Conservation (phyloP, 176 grass and related monocot genomes). For the Cocos nucifera region DNA sequence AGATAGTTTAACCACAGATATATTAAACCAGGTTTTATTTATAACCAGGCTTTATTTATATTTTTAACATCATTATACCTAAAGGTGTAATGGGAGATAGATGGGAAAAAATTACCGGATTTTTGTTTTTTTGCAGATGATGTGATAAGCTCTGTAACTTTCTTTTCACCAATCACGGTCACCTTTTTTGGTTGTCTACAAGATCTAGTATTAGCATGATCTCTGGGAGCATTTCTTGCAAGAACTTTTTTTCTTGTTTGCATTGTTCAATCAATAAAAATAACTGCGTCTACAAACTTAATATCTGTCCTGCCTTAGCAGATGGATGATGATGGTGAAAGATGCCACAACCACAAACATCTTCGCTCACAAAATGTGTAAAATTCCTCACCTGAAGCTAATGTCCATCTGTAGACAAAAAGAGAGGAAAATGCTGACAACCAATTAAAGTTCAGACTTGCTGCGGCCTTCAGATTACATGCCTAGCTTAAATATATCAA, state of each 20-base stretch:
- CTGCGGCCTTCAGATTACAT: background rate
- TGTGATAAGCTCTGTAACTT: slow-evolving; percentile 81
- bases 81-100: too few relatives aligned
- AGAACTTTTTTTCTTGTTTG: slow-evolving; percentile 61
- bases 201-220: slow-evolving; percentile 31
- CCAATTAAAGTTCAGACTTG: slow-evolving; percentile 5
- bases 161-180: slow-evolving; percentile 48
- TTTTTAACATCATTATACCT: too few relatives aligned
- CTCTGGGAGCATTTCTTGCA: slow-evolving; percentile 42
- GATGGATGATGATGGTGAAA: background rate
- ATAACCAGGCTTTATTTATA: too few relatives aligned
- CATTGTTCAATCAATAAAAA: slow-evolving; percentile 40
- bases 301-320: background rate
- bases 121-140: slow-evolving; percentile 87
- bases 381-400: background rate
- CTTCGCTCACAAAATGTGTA: background rate
- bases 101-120: slow-evolving; percentile 31
- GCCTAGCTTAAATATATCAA: background rate
- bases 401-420: too few relatives aligned
- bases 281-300: background rate
- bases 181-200: slow-evolving; percentile 40
- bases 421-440: background rate
- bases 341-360: background rate
- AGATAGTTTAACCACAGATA: too few relatives aligned
- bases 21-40: too few relatives aligned